phyloP scores from a whole-genome alignment of 345 rosid species.

The Linum trigynum region DNA sequence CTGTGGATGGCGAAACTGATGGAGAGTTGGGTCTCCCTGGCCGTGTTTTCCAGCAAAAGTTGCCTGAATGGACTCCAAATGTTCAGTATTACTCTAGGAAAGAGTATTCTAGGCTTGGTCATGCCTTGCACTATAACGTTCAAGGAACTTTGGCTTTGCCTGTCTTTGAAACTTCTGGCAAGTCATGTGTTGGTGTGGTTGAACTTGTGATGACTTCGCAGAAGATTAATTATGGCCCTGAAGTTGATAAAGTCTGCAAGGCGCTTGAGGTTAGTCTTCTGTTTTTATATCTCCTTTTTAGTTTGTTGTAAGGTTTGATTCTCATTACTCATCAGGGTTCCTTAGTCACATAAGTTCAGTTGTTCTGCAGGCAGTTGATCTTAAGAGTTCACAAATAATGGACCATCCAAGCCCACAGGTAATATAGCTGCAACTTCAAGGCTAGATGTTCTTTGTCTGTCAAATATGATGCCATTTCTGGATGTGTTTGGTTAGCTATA shows the following conservation, averaged over 20 bases:
- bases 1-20: constrained; percentile 63
- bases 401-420: constrained; percentile 68
- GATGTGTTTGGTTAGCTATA: no score
- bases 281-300: neutral
- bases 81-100: constrained; percentile 79
- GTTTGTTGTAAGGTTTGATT: neutral
- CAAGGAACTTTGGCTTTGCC: constrained; percentile 89
- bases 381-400: constrained; percentile 80
- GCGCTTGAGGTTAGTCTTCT: constrained; percentile 81
- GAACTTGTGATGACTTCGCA: constrained; percentile 87
- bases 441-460: neutral
- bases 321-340: constrained; percentile 12
- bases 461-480: constrained; percentile 5
- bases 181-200: constrained; percentile 77
- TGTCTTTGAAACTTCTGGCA: constrained; percentile 70
- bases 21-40: constrained; percentile 88
- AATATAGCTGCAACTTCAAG: constrained; percentile 14
- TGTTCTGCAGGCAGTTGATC: constrained; percentile 74
- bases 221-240: constrained; percentile 78
- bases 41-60: constrained; percentile 69
- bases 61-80: constrained; percentile 95
- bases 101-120: constrained; percentile 72
- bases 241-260: constrained; percentile 95
- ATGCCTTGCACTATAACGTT: constrained; percentile 65
- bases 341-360: constrained; percentile 31